These are phyloP conservation scores for Phaeosphaeriaceae sp. DNA, from an alignment of 2,329 filamentous ascomycete species.

Conservation along the genomic window DNA sequence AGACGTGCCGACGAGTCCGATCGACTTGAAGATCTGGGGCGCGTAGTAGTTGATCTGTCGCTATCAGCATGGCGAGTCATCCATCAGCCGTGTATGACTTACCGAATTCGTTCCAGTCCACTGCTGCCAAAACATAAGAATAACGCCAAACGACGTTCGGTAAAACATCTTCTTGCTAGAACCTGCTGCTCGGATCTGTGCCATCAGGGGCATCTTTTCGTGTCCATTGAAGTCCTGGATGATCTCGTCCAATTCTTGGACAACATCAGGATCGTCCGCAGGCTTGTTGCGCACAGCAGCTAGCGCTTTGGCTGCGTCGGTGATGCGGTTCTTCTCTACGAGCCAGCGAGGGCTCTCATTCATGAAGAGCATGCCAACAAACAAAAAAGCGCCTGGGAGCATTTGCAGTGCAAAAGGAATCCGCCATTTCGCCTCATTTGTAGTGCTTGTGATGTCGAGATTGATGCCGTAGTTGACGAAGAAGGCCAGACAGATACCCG, in stretches of 20 bases:
- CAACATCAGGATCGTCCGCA: constrained; percentile 44
- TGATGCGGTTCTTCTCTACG: constrained; percentile 58
- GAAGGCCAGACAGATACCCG: constrained; percentile 58
- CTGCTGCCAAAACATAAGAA: constrained; percentile 55
- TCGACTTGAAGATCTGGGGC: constrained; percentile 53
- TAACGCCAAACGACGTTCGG: constrained; percentile 50
- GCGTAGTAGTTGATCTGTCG: constrained; percentile 46
- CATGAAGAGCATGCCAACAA: constrained; percentile 59
- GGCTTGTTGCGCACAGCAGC: constrained; percentile 48
- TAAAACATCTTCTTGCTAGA: constrained; percentile 50
- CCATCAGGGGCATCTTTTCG: constrained; percentile 49
- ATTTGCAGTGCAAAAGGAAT: constrained; percentile 62
- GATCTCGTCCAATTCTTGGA: constrained; percentile 53
- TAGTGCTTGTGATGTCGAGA: constrained; percentile 49
- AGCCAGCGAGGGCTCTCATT: constrained; percentile 63
- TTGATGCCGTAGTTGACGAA: constrained; percentile 62
- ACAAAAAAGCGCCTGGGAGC: constrained; percentile 58
- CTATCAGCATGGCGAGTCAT: not conserved
- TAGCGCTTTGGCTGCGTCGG: constrained; percentile 53
- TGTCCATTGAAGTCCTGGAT: constrained; percentile 51
- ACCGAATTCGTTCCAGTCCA: constrained; percentile 48
- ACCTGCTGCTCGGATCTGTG: constrained; percentile 49
- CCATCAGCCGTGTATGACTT: constrained; percentile 12
- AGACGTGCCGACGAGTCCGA: constrained; percentile 49
- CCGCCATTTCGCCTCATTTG: constrained; percentile 60